Conservation (phyloP, 192 early-diverging fungal species). For the Phycomyces blakesleeanus region DNA sequence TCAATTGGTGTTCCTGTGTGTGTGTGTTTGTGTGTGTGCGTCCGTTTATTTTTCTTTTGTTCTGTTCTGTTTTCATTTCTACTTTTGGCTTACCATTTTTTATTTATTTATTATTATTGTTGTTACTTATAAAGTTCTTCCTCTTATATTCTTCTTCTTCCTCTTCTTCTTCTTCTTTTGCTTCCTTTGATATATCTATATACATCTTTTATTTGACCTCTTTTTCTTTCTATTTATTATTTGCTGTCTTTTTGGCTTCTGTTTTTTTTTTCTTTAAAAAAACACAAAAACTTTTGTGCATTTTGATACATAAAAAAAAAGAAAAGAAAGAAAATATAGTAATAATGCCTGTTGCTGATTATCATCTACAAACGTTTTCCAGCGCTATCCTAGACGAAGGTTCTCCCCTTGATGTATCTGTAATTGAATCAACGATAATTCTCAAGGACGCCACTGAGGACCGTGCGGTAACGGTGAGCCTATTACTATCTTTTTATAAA, state of each 20-base stretch:
- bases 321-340: no score
- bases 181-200: no score
- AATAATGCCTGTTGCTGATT: slow-evolving; percentile 6
- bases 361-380: background rate
- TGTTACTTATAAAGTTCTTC: background rate
- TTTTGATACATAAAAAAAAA: background rate
- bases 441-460: background rate
- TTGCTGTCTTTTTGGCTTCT: no score
- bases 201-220: no score
- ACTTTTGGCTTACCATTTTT: background rate
- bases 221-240: background rate
- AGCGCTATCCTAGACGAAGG: background rate
- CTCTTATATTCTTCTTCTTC: background rate
- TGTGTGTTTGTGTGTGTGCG: no score
- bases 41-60: background rate
- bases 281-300: no score
- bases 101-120: background rate
- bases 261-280: no score
- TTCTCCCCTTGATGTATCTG: slow-evolving; percentile 8
- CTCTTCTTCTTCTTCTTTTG: background rate
- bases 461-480: slow-evolving; percentile 7
- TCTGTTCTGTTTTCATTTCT: slow-evolving; percentile 4
- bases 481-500: background rate
- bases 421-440: slow-evolving; percentile 21
- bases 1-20: no score